Conservation (phyloP, 345 rosid species). For the Noccaea caerulescens region DNA sequence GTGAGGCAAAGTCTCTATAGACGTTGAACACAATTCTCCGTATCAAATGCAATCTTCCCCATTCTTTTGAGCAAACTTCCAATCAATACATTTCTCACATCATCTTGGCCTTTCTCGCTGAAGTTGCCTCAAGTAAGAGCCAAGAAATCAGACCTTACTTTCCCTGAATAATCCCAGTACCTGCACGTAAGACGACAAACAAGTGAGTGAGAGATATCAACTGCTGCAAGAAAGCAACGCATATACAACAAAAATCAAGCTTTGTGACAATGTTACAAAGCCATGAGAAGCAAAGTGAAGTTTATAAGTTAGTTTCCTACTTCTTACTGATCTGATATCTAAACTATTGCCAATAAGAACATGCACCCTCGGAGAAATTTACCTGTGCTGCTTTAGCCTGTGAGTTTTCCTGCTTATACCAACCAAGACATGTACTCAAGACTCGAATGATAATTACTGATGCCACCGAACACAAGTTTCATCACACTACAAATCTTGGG, state of each 20-base stretch:
- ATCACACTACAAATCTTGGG: constrained; percentile 56
- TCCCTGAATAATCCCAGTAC: constrained; percentile 68
- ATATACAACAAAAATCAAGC: background rate
- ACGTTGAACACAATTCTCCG: constrained; percentile 60
- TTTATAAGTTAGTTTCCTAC: constrained; percentile 1
- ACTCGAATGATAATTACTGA: constrained; percentile 50
- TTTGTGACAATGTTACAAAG: constrained; percentile 14
- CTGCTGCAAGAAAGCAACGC: background rate
- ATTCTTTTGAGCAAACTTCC: constrained; percentile 61
- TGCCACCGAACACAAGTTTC: constrained; percentile 55
- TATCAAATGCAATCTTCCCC: constrained; percentile 74
- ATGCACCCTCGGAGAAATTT: constrained; percentile 26
- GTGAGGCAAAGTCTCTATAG: constrained; percentile 49
- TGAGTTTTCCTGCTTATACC: constrained; percentile 63
- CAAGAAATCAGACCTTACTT: constrained; percentile 54
- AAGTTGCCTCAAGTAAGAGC: constrained; percentile 48
- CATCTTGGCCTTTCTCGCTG: constrained; percentile 21
- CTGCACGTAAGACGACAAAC: constrained; percentile 47
- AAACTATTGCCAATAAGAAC: constrained; percentile 11
- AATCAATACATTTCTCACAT: constrained; percentile 47
- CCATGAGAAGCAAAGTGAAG: constrained; percentile 20
- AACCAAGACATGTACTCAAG: constrained; percentile 52
- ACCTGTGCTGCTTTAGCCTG: constrained; percentile 84
- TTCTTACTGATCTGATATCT: background rate
- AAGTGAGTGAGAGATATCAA: constrained; percentile 16